Evolutionary conservation across 305 asterid genomes (phyloP), one percentile per base, ranked within the genome.

Genomic region (Coffea humblotiana): DNA sequence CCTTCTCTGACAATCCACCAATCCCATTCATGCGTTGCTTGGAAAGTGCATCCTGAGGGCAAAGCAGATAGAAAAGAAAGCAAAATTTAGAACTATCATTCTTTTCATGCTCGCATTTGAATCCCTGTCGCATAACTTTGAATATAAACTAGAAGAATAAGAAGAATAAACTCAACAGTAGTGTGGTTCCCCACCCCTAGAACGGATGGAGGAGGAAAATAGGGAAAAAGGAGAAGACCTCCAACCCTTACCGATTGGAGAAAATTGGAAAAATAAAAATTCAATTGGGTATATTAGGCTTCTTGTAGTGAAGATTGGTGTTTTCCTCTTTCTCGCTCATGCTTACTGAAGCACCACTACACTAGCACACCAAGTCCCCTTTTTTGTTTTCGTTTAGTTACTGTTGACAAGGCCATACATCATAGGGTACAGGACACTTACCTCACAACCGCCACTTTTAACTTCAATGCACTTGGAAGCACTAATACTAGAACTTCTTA

Each of bases 401-500:
- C 32, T n/a, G 45, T 45, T 69, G 51, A 54, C 66, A 69, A 54
- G 80, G 29, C 56, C 27, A 35, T 27, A 51, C 8, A 61, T 66
- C 35, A 56, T 78, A 80, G 74, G 74, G 82, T 72, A 83, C 73
- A 67, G 80, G 58, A 69, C 56, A 77, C 88, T 82, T 84, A 92
- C 97, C 94, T 91, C 89, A 82, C 87, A 87, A 77, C 91, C 86
- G 79, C 87, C 87, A 84, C 90, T 83, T 78, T 89, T 88, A 35
- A 92, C 91, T 72, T 93, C 97, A 66, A 93, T 48, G 83, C 97
- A 92, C 82, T 83, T 89, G 84, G 98, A 95, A 85, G 96, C 93
- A 80, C 94, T 91, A 81, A 94, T 90, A 83, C 97, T 94, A 71
- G 95, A 89, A 78, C 97, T 94, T 88, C 94, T 91, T 54, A 92